Evolutionary conservation across 306 rosid species (phyloP).

Genomic region (Begonia masoniana): DNA sequence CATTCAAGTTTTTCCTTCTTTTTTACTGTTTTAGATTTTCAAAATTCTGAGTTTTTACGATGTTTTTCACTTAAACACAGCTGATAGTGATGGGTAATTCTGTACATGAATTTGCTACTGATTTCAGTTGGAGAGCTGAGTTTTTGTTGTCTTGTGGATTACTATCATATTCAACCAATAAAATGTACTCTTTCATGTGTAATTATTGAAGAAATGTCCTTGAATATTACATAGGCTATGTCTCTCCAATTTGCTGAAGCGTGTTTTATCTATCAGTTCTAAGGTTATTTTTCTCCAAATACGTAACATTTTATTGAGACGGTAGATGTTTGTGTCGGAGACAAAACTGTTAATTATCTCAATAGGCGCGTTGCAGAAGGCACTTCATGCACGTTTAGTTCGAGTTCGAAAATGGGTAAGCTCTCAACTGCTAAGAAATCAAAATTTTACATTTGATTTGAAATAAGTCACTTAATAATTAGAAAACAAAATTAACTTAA

Average conservation of each 20-base stretch:
- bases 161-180: constrained; percentile 32
- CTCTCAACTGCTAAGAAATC: background rate
- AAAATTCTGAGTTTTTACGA: too few species aligned
- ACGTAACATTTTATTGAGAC: constrained; percentile 10
- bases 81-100: constrained; percentile 8
- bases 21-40: too few species aligned
- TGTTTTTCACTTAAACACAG: background rate
- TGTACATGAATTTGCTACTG: constrained; percentile 27
- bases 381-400: constrained; percentile 64
- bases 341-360: constrained; percentile 35
- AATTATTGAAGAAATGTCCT: constrained; percentile 32
- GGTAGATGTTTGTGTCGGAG: constrained; percentile 61
- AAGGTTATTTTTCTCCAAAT: constrained; percentile 39
- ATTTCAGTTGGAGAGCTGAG: constrained; percentile 32
- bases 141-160: constrained; percentile 41
- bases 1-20: too few species aligned
- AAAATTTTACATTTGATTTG: background rate
- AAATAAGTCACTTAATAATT: too few species aligned
- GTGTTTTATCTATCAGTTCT: constrained; percentile 49
- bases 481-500: too few species aligned
- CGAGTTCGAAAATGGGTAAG: constrained; percentile 32
- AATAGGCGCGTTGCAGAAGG: constrained; percentile 51
- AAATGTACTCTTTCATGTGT: constrained; percentile 23
- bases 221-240: constrained; percentile 22
- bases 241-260: constrained; percentile 26